Evolutionary conservation across 2,329 filamentous ascomycete species (phyloP).

Genomic region (Rhytidhysteron rufulum): DNA sequence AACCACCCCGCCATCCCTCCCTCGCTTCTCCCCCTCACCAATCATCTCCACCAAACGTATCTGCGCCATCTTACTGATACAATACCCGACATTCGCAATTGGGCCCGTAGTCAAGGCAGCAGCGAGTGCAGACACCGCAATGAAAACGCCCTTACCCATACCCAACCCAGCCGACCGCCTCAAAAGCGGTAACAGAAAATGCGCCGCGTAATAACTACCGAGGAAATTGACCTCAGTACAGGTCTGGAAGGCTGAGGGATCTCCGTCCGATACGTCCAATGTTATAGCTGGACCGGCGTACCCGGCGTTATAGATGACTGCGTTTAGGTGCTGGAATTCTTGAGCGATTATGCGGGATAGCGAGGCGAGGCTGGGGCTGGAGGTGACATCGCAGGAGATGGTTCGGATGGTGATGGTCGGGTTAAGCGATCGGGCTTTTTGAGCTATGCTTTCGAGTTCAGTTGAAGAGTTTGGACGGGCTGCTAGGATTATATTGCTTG

Average conservation of each 20-base stretch:
- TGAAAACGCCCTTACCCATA: slow-evolving; percentile 14
- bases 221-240: too few species aligned
- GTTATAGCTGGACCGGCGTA: too few species aligned
- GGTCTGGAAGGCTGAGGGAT: too few species aligned
- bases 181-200: too few species aligned
- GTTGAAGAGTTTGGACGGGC: slow-evolving; percentile 5
- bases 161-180: slow-evolving; percentile 5
- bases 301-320: too few species aligned
- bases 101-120: slow-evolving; percentile 6
- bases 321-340: slow-evolving; percentile 4
- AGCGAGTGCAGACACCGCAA: slow-evolving; percentile 12
- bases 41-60: slow-evolving; percentile 17
- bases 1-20: slow-evolving; percentile 5
- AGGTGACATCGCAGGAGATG: slow-evolving; percentile 13
- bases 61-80: slow-evolving; percentile 14
- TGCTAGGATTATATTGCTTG: slow-evolving; percentile 11
- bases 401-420: slow-evolving; percentile 11
- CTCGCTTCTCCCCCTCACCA: slow-evolving; percentile 10
- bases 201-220: too few species aligned
- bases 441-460: slow-evolving; percentile 12
- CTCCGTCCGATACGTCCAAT: too few species aligned
- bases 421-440: slow-evolving; percentile 8
- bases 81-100: slow-evolving; percentile 17
- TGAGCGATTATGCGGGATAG: slow-evolving; percentile 4
- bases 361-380: too few species aligned